Evolutionary conservation across 1,284 basidiomycete genomes (phyloP).

Genomic region (Sanghuangporus weigelae): DNA sequence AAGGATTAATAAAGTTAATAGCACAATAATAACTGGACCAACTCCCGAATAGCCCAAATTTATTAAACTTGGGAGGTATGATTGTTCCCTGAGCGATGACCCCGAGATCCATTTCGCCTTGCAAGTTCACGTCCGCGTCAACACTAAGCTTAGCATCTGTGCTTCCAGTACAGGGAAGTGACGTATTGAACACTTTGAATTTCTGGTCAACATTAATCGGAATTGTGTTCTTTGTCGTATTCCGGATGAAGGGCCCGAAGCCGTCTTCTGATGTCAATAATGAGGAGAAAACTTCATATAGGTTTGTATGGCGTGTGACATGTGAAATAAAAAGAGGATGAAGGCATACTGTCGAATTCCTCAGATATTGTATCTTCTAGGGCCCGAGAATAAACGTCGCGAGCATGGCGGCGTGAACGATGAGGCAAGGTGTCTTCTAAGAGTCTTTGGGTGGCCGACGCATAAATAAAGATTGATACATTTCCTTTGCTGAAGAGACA

Average conservation of each 20-base stretch:
- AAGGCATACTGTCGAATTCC: not conserved
- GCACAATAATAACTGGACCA: not conserved
- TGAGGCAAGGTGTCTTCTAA: not conserved
- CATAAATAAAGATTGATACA: constrained; percentile 1
- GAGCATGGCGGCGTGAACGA: not conserved
- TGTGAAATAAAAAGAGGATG: not conserved
- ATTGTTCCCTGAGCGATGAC: constrained; percentile 38
- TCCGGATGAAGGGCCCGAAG: not conserved
- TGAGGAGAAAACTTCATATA: not conserved
- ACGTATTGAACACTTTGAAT: constrained; percentile 37
- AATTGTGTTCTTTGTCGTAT: not conserved
- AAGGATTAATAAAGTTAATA: not conserved
- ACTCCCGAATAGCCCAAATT: constrained; percentile 31
- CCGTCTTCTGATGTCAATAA: not conserved
- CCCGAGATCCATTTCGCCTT: constrained; percentile 34
- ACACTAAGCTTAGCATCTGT: constrained; percentile 29
- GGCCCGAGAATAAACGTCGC: not conserved
- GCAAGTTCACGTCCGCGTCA: constrained; percentile 34
- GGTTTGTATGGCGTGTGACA: not conserved
- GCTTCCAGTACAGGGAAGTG: constrained; percentile 34
- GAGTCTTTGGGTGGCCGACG: not conserved
- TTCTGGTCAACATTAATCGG: constrained; percentile 31
- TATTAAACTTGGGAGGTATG: constrained; percentile 33
- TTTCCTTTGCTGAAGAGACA: not conserved
- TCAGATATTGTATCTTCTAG: not conserved